A percentile compares a stretch with the other conserved stretches of the same genome.
Evolutionary conservation across 768 basidiomycete genomes (phyloP).

Genomic region (Suillus decipiens): DNA sequence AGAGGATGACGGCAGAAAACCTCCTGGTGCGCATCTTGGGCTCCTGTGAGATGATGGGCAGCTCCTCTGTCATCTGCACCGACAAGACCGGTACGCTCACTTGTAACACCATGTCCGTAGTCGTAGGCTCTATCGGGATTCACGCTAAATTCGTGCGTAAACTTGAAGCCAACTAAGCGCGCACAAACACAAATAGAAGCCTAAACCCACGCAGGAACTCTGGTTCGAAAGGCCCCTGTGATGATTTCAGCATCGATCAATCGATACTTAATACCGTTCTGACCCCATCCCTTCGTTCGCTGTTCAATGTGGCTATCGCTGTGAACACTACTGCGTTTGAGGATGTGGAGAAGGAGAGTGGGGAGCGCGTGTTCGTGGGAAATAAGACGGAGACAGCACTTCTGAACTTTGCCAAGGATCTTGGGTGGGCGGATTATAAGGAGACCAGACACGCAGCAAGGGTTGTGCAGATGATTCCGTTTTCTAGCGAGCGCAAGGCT

Average conservation of each 20-base stretch:
- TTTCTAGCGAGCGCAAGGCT: conserved; percentile 90
- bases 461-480: conserved; percentile 88
- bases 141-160: conserved; percentile 90
- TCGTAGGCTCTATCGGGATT: conserved; percentile 92
- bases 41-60: conserved; percentile 99
- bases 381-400: conserved; percentile 96
- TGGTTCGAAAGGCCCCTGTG: conserved; percentile 30
- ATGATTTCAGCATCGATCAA: conserved; percentile 90
- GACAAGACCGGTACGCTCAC: conserved; percentile 98
- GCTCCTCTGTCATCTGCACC: conserved; percentile 93
- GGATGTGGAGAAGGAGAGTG: conserved; percentile 65
- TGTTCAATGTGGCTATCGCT: conserved; percentile 88
- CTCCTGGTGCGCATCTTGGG: conserved; percentile 93
- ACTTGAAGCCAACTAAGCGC: conserved; percentile 67
- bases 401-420: conserved; percentile 79
- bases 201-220: conserved; percentile 37
- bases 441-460: conserved; percentile 58
- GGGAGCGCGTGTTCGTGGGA: conserved; percentile 71
- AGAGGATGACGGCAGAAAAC: conserved; percentile 96
- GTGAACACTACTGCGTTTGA: conserved; percentile 96
- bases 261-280: conserved; percentile 64
- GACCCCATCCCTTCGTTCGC: conserved; percentile 54
- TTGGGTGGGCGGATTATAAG: conserved; percentile 75
- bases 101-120: conserved; percentile 93
- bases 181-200: conserved; percentile 69